A percentile compares a stretch with the other conserved stretches of the same genome.
These are phyloP conservation scores for Magnaporthiopsis poae DNA, from an alignment of 2,329 filamentous ascomycete genomes.

Conservation along the genomic window DNA sequence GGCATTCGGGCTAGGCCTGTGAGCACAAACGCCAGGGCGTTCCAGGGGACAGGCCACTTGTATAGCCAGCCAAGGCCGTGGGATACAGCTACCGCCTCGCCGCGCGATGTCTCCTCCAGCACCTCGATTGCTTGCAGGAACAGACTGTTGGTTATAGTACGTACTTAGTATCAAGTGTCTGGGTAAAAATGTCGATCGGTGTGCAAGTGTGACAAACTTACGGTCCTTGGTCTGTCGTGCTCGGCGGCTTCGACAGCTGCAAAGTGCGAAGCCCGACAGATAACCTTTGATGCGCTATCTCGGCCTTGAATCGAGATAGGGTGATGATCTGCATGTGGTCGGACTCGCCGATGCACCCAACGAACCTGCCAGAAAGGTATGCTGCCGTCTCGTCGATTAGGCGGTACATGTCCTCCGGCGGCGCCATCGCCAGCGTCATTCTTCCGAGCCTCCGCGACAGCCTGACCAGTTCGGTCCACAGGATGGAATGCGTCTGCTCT, in stretches of 20 bases:
- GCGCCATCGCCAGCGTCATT: not conserved
- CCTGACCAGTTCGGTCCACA: not conserved
- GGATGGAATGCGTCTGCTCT: not conserved
- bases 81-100: not conserved
- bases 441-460: not conserved
- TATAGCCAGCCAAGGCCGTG: not conserved
- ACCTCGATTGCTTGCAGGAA: not conserved
- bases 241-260: not conserved
- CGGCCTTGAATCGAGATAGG: not conserved
- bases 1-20: not conserved
- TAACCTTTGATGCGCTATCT: not conserved
- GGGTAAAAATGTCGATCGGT: no score
- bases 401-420: constrained; percentile 1
- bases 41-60: constrained; percentile 4
- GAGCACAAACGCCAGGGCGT: constrained; percentile 2
- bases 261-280: not conserved
- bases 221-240: not conserved
- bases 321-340: not conserved
- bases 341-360: not conserved
- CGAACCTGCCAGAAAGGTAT: not conserved
- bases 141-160: not conserved
- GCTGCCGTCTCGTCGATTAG: not conserved
- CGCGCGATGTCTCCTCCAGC: not conserved
- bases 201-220: not conserved
- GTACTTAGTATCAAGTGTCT: no score